Conservation (phyloP, 345 rosid genomes). For the Euphorbia tirucalli region DNA sequence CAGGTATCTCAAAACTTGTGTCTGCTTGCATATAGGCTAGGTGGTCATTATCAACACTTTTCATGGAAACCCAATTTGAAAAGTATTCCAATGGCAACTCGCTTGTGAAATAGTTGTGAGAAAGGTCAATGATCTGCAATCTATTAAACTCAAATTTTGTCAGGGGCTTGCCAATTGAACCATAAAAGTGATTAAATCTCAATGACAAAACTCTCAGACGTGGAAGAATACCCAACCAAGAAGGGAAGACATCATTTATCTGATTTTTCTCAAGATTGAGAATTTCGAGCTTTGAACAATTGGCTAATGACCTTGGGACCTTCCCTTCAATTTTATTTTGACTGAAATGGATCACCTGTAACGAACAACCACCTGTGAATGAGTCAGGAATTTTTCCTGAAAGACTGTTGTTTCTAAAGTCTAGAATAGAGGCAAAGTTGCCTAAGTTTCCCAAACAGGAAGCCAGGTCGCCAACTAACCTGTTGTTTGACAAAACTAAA, state of each 20-base stretch:
- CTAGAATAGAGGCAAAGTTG: background rate
- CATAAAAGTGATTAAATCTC: constrained; percentile 1
- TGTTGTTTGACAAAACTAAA: background rate
- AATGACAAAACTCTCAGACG: background rate
- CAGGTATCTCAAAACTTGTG: background rate
- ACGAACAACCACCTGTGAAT: background rate
- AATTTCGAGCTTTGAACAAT: background rate
- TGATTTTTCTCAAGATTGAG: constrained; percentile 11
- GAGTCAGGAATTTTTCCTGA: background rate
- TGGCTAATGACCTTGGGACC: constrained; percentile 10
- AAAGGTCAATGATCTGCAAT: constrained; percentile 7
- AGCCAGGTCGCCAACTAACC: background rate
- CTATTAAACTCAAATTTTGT: background rate
- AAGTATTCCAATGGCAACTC: background rate
- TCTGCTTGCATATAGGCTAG: background rate
- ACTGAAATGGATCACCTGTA: background rate
- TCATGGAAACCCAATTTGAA: constrained; percentile 3
- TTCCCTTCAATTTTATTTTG: constrained; percentile 15
- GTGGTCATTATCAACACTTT: background rate
- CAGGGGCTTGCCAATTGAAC: background rate
- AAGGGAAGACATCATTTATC: constrained; percentile 7
- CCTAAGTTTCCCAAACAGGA: background rate
- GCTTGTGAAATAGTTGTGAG: background rate
- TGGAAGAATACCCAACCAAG: constrained; percentile 1
- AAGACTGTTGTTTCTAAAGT: background rate